Evolutionary conservation across 2,329 filamentous ascomycete species (phyloP).

Genomic region (Plectosphaerella cucumerina): DNA sequence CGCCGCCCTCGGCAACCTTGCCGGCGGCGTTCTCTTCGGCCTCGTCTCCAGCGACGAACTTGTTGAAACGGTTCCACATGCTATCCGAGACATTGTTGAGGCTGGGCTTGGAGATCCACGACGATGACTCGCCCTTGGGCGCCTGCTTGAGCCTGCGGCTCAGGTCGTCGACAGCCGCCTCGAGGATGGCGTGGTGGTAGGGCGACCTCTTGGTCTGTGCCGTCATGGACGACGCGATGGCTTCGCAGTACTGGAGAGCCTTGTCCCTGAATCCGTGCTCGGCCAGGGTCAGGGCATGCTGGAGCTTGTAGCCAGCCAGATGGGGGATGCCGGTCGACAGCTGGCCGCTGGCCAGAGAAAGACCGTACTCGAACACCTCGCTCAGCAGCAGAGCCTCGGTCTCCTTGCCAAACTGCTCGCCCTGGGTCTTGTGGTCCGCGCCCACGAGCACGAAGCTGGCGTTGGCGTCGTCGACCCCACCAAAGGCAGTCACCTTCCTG

Average conservation of each 20-base stretch:
- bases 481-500: conserved; percentile 64
- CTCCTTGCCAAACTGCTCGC: conserved; percentile 71
- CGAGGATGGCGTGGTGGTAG: conserved; percentile 76
- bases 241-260: conserved; percentile 87
- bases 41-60: conserved; percentile 92
- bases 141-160: conserved; percentile 78
- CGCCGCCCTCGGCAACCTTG: conserved; percentile 49
- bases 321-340: conserved; percentile 65
- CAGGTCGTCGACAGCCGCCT: conserved; percentile 77
- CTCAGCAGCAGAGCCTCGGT: conserved; percentile 88
- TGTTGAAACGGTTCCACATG: conserved; percentile 90
- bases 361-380: conserved; percentile 89
- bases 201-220: conserved; percentile 78
- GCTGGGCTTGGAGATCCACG: conserved; percentile 91
- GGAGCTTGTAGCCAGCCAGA: conserved; percentile 84
- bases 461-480: conserved; percentile 76
- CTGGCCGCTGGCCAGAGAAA: conserved; percentile 62
- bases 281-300: conserved; percentile 78
- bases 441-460: conserved; percentile 81
- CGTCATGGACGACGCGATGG: conserved; percentile 70
- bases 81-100: conserved; percentile 94
- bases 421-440: conserved; percentile 70
- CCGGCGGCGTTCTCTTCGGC: conserved; percentile 59
- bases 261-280: conserved; percentile 79
- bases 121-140: conserved; percentile 73